These are phyloP conservation scores for Berberis vulgaris DNA, from an alignment of 164 flowering plant genomes.

Conservation along the genomic window DNA sequence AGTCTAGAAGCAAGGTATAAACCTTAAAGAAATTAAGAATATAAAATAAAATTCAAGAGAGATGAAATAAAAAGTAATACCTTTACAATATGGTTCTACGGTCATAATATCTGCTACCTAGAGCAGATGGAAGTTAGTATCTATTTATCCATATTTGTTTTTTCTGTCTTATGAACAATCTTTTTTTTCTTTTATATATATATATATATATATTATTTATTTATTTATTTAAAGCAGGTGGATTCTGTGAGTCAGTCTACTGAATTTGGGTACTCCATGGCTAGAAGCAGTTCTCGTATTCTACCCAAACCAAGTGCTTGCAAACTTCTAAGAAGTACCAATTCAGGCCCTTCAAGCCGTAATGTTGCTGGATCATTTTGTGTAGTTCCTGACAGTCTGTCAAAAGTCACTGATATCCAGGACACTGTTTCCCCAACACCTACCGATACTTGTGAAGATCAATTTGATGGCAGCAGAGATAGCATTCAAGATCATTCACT, in stretches of 20 bases:
- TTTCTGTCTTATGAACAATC: too few species aligned
- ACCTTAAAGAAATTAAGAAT: too few species aligned
- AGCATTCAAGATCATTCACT: constrained; percentile 7
- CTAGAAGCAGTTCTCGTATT: not conserved
- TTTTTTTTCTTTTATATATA: not conserved
- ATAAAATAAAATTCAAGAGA: too few species aligned
- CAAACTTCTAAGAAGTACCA: not conserved
- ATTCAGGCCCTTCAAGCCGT: constrained; percentile 2
- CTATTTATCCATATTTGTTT: too few species aligned
- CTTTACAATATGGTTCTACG: too few species aligned
- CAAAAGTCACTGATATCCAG: not conserved
- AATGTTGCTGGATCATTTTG: constrained; percentile 6
- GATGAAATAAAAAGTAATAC: too few species aligned
- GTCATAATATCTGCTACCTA: too few species aligned
- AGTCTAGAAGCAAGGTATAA: too few species aligned
- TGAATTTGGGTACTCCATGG: constrained; percentile 3
- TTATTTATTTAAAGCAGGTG: constrained; percentile 6
- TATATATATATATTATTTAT: too few species aligned
- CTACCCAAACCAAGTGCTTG: constrained; percentile 8
- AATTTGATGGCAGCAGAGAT: constrained; percentile 3
- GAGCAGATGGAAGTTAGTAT: too few species aligned
- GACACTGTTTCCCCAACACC: constrained; percentile 6
- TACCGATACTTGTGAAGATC: constrained; percentile 2
- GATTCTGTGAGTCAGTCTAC: constrained; percentile 3
- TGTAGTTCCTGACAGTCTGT: constrained; percentile 1